Base-by-base conservation (phyloP, 345 rosid species). In the Salix udensis region DNA sequence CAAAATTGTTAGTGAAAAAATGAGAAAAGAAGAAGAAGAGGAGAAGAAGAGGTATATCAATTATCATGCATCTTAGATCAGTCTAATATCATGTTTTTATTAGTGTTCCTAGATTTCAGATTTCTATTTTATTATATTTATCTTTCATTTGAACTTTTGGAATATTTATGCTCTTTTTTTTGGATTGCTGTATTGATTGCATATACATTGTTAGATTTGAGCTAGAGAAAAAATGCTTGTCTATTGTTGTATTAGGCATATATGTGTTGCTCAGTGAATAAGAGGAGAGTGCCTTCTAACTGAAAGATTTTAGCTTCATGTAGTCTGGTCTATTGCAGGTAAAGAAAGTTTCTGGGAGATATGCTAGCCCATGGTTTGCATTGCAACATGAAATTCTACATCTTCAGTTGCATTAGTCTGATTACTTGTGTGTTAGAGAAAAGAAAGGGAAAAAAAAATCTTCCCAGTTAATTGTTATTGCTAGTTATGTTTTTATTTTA, bases 11-110 rank as follows among this genome's bases (percentile, higher is more conserved):
- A 85, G 61, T 82, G 91, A 91, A 85, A 88, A 89, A 82, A 71
- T 89, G 84, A 91, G 81, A 85, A 88, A 87, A 85, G 97, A 92
- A 85, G 98, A 90, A 62, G 84, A 76, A 78, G 97, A 91, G 83
- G 93, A 90, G 84, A 91, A 86, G 81, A 96, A 87, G 88, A 93
- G 99, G 99, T 96, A 91, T 79, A 85, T 72, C 7, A 62, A 60
- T 62, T 61, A 39, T 19, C 65, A 68, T 19, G 34, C 69, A 55
- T 76, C 68, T 73, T 40, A 65, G 40, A 67, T 24, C 30, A 15
- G 46, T 30, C 58, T 68, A 12, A n/a, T 72, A 36, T 79, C 18
- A 16, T 65, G 55, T 52, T 44, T 58, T 18, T 46, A 50, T 37
- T 30, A 23, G 21, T 62, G n/a, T 60, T 53, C 12, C 62, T 81